Evolutionary conservation across 345 rosid species (phyloP).

Genomic region (Sisymbrium irio): DNA sequence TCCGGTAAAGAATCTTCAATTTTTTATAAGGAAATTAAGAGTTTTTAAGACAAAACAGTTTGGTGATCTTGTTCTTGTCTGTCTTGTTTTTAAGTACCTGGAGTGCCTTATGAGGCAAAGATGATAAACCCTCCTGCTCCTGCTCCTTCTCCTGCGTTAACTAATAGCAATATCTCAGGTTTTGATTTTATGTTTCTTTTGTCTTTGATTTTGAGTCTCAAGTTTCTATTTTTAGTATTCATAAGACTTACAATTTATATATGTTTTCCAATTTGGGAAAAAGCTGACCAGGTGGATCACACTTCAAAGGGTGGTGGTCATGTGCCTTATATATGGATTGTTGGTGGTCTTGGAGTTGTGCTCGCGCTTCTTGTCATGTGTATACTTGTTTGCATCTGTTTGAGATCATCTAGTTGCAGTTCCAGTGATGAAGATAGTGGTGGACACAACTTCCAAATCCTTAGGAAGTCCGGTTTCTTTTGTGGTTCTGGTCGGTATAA

Average conservation of each 20-base stretch:
- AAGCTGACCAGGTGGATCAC: slow-evolving; percentile 54
- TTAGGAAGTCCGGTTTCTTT: slow-evolving; percentile 77
- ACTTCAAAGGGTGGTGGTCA: slow-evolving; percentile 37
- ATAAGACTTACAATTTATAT: slow-evolving; percentile 2
- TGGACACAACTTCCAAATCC: slow-evolving; percentile 76
- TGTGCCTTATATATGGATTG: slow-evolving; percentile 77
- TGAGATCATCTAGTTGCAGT: slow-evolving; percentile 63
- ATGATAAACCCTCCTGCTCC: slow-evolving; percentile 48
- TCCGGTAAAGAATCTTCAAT: slow-evolving; percentile 48
- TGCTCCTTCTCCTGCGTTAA: slow-evolving; percentile 56
- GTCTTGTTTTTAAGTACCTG: slow-evolving; percentile 60
- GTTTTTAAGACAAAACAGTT: background rate
- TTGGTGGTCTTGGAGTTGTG: slow-evolving; percentile 71
- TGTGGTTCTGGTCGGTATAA: slow-evolving; percentile 84
- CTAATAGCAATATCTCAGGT: slow-evolving; percentile 54
- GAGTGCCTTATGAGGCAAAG: slow-evolving; percentile 63
- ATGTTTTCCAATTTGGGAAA: slow-evolving; percentile 30
- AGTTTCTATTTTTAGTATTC: slow-evolving; percentile 10
- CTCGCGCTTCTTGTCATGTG: slow-evolving; percentile 56
- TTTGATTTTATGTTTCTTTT: background rate
- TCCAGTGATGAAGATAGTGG: slow-evolving; percentile 41
- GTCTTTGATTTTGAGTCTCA: background rate
- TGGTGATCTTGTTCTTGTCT: slow-evolving; percentile 2
- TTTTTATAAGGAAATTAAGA: background rate
- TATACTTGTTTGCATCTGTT: slow-evolving; percentile 48